A percentile compares a stretch with the other conserved stretches of the same genome.
Conservation (phyloP, 176 grass and related monocot species). For the Panicum miliaceum region DNA sequence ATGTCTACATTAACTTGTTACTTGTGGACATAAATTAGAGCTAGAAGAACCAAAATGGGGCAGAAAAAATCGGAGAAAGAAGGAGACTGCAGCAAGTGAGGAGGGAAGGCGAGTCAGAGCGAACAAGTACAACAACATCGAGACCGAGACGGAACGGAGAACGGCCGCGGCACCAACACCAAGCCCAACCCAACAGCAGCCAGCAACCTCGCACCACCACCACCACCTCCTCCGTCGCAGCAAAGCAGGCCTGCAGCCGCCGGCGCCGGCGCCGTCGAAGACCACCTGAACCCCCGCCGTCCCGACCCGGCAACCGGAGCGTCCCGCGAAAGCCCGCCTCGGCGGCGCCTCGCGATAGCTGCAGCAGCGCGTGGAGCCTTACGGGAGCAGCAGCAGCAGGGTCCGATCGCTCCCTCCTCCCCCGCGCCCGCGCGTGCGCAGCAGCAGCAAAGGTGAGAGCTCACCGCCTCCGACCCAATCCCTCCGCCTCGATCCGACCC, state of each 20-base stretch:
- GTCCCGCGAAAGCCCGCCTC: neutral
- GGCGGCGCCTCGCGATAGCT: neutral
- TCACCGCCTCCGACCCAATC: slow-evolving; percentile 26
- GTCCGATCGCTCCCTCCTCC: slow-evolving; percentile 35
- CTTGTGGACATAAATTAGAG: no score
- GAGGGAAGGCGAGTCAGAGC: neutral
- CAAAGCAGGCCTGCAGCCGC: slow-evolving; percentile 35
- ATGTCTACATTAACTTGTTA: no score
- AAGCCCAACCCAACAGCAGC: slow-evolving; percentile 44
- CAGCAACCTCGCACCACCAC: slow-evolving; percentile 40
- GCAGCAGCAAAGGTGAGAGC: slow-evolving; percentile 47
- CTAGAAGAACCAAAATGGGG: neutral
- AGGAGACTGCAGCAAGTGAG: neutral
- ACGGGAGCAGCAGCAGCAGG: slow-evolving; percentile 19
- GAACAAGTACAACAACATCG: slow-evolving; percentile 23
- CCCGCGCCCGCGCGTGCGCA: neutral
- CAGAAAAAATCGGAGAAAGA: neutral
- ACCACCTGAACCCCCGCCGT: neutral
- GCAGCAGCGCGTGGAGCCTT: slow-evolving; percentile 21
- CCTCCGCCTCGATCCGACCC: slow-evolving; percentile 32
- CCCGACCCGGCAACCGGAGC: slow-evolving; percentile 5
- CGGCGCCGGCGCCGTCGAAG: neutral
- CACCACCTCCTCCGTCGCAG: slow-evolving; percentile 21
- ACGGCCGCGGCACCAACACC: slow-evolving; percentile 37
- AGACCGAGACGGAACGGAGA: slow-evolving; percentile 50